Evolutionary conservation across 2,329 filamentous ascomycete genomes (phyloP).

Genomic region (Alternaria arborescens): DNA sequence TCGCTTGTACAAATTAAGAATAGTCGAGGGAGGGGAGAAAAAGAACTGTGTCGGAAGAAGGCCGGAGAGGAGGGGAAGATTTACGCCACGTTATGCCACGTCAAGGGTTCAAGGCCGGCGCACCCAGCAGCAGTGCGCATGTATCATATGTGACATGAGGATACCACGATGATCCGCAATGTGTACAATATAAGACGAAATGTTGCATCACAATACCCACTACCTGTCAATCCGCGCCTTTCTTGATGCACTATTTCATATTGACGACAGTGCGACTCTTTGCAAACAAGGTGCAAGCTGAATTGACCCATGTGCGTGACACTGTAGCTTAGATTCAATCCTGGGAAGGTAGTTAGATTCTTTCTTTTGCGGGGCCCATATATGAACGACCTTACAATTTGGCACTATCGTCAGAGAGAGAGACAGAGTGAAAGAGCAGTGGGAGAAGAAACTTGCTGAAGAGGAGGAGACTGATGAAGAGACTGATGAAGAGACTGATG

Average conservation of each 20-base stretch:
- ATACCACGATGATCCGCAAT: constrained; percentile 18
- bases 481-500: too few relatives aligned
- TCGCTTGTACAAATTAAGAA: constrained; percentile 26
- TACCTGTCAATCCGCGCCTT: not conserved
- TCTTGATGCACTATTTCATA: not conserved
- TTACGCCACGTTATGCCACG: constrained; percentile 2
- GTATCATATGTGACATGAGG: constrained; percentile 33
- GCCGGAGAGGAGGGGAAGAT: constrained; percentile 7
- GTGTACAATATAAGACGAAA: constrained; percentile 23
- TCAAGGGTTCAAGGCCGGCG: constrained; percentile 1
- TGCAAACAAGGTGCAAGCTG: not conserved
- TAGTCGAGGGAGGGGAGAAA: not conserved
- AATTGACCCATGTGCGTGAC: not conserved
- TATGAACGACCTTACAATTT: too few relatives aligned
- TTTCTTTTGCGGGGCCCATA: too few relatives aligned
- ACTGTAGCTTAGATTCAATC: not conserved
- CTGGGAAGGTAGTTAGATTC: too few relatives aligned
- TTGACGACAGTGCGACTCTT: not conserved
- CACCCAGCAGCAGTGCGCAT: constrained; percentile 15
- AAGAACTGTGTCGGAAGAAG: constrained; percentile 1
- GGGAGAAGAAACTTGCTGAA: too few relatives aligned
- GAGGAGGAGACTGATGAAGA: too few relatives aligned
- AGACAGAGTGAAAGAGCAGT: too few relatives aligned
- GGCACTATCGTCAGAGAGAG: too few relatives aligned
- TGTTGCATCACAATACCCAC: constrained; percentile 15